These are phyloP conservation scores for Rhododendron ovatum DNA, from an alignment of 148 eudicot genomes.

Conservation along the genomic window DNA sequence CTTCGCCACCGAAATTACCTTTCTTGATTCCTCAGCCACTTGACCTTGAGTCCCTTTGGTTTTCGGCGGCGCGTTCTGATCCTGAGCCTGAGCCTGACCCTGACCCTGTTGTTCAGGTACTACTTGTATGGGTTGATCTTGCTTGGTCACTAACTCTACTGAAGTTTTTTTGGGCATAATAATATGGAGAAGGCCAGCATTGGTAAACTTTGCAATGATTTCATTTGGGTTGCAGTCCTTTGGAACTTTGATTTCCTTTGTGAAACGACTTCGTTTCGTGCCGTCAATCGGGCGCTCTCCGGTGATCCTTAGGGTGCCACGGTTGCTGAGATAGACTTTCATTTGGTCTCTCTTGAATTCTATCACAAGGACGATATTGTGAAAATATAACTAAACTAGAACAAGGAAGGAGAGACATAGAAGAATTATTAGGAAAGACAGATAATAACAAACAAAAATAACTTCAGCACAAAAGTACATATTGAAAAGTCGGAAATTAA, in stretches of 20 bases:
- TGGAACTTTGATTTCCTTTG: constrained; percentile 40
- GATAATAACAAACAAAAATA: not conserved
- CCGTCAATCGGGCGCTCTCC: constrained; percentile 45
- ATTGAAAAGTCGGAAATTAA: not conserved
- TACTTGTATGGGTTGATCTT: not conserved
- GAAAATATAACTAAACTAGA: too few relatives aligned
- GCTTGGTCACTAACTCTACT: not conserved
- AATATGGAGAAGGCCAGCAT: constrained; percentile 32
- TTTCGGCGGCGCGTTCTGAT: not conserved
- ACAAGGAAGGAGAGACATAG: not conserved
- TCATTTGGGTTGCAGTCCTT: constrained; percentile 28
- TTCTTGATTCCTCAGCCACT: too few relatives aligned
- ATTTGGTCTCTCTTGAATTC: constrained; percentile 69
- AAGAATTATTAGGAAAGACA: not conserved
- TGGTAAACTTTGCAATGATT: constrained; percentile 44
- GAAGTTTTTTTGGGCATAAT: constrained; percentile 33
- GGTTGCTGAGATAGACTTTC: constrained; percentile 40
- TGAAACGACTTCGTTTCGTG: constrained; percentile 28
- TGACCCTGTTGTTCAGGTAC: too few relatives aligned
- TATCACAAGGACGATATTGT: not conserved
- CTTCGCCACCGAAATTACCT: not conserved
- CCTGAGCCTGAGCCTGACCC: too few relatives aligned
- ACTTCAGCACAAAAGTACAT: not conserved
- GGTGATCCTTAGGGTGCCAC: constrained; percentile 44
- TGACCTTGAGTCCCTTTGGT: not conserved